These are phyloP conservation scores for Hagleromyces aurorensis DNA, from an alignment of 805 yeast genomes.

Conservation along the genomic window DNA sequence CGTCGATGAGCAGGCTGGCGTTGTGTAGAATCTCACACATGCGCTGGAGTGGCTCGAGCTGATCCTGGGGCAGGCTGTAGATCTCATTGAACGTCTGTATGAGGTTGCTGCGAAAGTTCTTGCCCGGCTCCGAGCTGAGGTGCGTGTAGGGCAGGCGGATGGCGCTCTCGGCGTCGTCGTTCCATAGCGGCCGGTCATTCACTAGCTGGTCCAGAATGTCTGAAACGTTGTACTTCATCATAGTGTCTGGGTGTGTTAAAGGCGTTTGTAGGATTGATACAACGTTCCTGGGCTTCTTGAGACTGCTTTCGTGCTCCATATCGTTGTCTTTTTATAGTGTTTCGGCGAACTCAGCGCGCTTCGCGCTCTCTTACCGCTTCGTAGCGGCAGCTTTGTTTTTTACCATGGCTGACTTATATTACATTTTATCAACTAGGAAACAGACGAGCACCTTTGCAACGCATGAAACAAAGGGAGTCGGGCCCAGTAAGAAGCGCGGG, in stretches of 20 bases:
- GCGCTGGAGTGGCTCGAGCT: slow-evolving; percentile 35
- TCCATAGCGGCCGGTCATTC: slow-evolving; percentile 23
- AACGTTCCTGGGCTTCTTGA: too few species aligned
- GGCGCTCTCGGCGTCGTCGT: slow-evolving; percentile 22
- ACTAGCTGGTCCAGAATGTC: slow-evolving; percentile 9
- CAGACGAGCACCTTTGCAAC: too few species aligned
- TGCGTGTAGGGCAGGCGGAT: slow-evolving; percentile 43
- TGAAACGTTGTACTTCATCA: too few species aligned
- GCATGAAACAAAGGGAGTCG: not conserved
- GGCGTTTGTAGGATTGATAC: too few species aligned
- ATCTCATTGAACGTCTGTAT: slow-evolving; percentile 48
- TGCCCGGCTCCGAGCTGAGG: slow-evolving; percentile 45
- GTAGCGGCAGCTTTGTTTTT: too few species aligned
- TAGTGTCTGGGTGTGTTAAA: too few species aligned
- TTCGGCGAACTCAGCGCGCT: too few species aligned
- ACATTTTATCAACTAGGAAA: too few species aligned
- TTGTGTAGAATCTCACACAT: slow-evolving; percentile 56
- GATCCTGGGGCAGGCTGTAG: slow-evolving; percentile 35
- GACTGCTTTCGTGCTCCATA: too few species aligned
- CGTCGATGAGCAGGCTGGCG: slow-evolving; percentile 70
- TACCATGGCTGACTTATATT: too few species aligned
- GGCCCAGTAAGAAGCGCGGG: not conserved
- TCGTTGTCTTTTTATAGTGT: too few species aligned
- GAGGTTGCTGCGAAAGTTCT: slow-evolving; percentile 43
- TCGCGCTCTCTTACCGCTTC: too few species aligned